Evolutionary conservation across 108 stramenopile genomes (phyloP).

Genomic region (Nitzschia inconspicua): DNA sequence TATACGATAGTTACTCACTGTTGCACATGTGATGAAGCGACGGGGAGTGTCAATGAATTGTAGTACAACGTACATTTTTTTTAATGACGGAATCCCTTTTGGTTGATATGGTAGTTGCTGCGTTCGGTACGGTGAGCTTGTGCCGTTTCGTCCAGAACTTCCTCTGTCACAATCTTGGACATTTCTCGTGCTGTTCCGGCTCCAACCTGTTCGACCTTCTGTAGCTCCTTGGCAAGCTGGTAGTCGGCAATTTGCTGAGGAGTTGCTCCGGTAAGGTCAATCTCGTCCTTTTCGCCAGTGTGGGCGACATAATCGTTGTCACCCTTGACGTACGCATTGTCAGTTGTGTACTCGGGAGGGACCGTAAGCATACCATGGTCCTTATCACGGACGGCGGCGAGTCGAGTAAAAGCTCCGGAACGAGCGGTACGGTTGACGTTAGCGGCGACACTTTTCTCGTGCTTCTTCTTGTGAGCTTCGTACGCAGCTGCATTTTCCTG

Average conservation of each 20-base stretch:
- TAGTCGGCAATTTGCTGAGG: slow-evolving; percentile 78
- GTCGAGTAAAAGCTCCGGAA: slow-evolving; percentile 61
- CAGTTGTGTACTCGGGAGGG: slow-evolving; percentile 81
- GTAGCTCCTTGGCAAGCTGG: slow-evolving; percentile 74
- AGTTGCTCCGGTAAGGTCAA: slow-evolving; percentile 32
- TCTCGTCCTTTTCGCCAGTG: slow-evolving; percentile 25
- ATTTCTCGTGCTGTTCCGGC: slow-evolving; percentile 78
- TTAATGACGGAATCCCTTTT: slow-evolving; percentile 8
- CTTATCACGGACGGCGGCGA: slow-evolving; percentile 81
- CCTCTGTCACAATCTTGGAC: slow-evolving; percentile 78
- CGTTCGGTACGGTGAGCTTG: slow-evolving; percentile 48
- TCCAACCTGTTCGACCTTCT: slow-evolving; percentile 87
- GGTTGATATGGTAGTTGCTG: slow-evolving; percentile 48
- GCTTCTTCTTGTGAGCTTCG: slow-evolving; percentile 75
- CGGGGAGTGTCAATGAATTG: no score
- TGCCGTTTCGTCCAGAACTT: slow-evolving; percentile 44
- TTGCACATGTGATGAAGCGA: no score
- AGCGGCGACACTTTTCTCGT: slow-evolving; percentile 60
- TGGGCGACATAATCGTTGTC: slow-evolving; percentile 40
- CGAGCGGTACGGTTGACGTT: slow-evolving; percentile 74
- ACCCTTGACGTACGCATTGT: slow-evolving; percentile 74
- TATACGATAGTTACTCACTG: no score
- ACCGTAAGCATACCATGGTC: slow-evolving; percentile 83
- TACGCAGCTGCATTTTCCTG: slow-evolving; percentile 87
- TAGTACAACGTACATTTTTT: background rate